phyloP scores from a whole-genome alignment of 768 basidiomycete genomes.

The Strobilomyces confusus region DNA sequence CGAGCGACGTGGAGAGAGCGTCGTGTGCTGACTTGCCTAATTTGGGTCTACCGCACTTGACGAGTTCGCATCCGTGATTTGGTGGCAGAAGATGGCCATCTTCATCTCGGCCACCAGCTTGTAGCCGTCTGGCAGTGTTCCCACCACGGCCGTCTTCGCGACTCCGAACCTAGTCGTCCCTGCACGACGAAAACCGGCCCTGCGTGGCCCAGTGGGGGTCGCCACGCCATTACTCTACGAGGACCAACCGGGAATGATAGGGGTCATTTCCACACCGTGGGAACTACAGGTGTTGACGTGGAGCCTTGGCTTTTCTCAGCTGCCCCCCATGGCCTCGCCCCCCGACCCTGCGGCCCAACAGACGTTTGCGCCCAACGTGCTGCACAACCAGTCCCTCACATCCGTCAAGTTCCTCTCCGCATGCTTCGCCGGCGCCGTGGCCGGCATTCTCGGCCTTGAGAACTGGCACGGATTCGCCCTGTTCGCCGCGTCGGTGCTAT shows the following conservation, averaged over 20 bases:
- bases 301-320: neutral
- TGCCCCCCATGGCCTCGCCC: conserved; percentile 41
- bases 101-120: neutral
- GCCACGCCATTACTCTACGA: neutral
- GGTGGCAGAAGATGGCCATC: neutral
- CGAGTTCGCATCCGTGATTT: neutral
- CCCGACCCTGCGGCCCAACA: conserved; percentile 52
- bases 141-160: neutral
- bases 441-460: conserved; percentile 85
- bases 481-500: conserved; percentile 63
- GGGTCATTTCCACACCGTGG: conserved; percentile 12
- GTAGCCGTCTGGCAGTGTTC: neutral
- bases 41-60: neutral
- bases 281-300: neutral
- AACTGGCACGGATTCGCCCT: conserved; percentile 81
- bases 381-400: conserved; percentile 55
- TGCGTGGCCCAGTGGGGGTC: neutral
- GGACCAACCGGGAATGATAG: neutral
- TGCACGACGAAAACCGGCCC: neutral
- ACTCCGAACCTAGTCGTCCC: conserved; percentile 1
- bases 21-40: neutral
- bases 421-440: conserved; percentile 82
- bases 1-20: neutral
- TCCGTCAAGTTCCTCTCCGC: conserved; percentile 78
- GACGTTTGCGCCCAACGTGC: conserved; percentile 63